Evolutionary conservation across 163 green algal genomes (phyloP).

Genomic region (Scenedesmus sp.): DNA sequence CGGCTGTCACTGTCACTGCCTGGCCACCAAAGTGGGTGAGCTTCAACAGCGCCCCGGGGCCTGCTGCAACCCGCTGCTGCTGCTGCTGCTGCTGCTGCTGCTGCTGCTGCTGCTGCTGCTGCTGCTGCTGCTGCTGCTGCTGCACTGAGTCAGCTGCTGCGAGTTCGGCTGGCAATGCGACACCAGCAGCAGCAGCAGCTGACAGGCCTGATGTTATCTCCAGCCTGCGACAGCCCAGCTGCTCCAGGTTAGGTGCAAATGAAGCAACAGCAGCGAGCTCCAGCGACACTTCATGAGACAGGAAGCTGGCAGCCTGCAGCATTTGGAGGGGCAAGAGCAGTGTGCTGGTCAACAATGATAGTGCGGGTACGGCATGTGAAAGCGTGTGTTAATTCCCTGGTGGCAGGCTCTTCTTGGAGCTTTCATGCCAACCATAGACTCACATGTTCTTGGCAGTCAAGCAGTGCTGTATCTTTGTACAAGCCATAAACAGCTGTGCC

Average conservation of each 20-base stretch:
- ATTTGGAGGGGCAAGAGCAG: neutral
- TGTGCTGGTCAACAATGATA: no score
- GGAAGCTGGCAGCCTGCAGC: constrained; percentile 16
- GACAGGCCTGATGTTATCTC: neutral
- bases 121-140: neutral
- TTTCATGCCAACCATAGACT: no score
- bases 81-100: no score
- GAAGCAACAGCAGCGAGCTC: constrained; percentile 23
- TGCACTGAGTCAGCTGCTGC: neutral
- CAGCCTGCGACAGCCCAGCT: constrained; percentile 30
- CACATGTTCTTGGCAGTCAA: no score
- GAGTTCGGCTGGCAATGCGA: neutral
- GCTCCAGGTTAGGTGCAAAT: constrained; percentile 38
- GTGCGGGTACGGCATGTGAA: neutral
- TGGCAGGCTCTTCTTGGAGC: no score
- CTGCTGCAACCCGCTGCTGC: no score
- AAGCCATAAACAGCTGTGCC: no score
- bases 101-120: neutral
- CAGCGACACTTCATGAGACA: neutral
- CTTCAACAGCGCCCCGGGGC: neutral
- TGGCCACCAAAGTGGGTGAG: constrained; percentile 42
- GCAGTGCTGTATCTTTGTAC: no score
- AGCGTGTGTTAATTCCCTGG: no score
- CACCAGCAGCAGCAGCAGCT: constrained; percentile 3
- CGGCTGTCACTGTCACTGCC: neutral